Base-by-base conservation (phyloP, 1,284 basidiomycete genomes). In the Papiliotrema nemorosa region DNA sequence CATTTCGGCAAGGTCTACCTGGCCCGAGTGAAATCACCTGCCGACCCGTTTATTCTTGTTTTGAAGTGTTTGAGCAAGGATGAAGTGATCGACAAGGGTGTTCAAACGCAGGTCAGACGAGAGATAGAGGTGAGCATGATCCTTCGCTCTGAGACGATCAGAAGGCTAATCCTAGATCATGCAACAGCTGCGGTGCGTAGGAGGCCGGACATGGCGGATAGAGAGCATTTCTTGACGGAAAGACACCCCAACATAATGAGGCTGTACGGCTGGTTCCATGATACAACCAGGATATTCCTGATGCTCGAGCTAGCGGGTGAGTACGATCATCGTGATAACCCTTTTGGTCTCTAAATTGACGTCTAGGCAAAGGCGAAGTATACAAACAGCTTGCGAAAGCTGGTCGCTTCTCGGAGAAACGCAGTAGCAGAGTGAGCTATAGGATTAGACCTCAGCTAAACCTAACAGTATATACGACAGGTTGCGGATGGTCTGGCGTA, bases 191-290 rank as follows among this genome's bases (percentile, higher is more conserved):
- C 47, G 67, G 62, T 67, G 27, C 22, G 55, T 52, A 12, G 18
- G 5, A 24, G 18, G 5, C 22, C 40, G 5, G 2, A 29, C 12
- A 13, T 9, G 13, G 33, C 5, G 21, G 12, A 50, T n/a, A n/a
- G n/a, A n/a, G n/a, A n/a, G n/a, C n/a, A n/a, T n/a, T n/a, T n/a
- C n/a, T n/a, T n/a, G n/a, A n/a, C n/a, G n/a, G n/a, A 18, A 40
- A 5, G 2, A 43, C 96, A 98, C 72, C 96, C 94, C 0, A 86
- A 98, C 69, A 86, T 98, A 52, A 79, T 98, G 13, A 84, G 93
- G 5, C 79, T 97, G n/a, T 93, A 93, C 64, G 93, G 92, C 40
- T 97, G 91, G 80, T 97, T 97, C 77, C 90, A 96, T 75, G 94
- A 97, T 71, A 83, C 87, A 64, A 90, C 90, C 64, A 85, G 92